Evolutionary conservation across 257 asterid genomes (phyloP).

Genomic region (Solanum pennellii): DNA sequence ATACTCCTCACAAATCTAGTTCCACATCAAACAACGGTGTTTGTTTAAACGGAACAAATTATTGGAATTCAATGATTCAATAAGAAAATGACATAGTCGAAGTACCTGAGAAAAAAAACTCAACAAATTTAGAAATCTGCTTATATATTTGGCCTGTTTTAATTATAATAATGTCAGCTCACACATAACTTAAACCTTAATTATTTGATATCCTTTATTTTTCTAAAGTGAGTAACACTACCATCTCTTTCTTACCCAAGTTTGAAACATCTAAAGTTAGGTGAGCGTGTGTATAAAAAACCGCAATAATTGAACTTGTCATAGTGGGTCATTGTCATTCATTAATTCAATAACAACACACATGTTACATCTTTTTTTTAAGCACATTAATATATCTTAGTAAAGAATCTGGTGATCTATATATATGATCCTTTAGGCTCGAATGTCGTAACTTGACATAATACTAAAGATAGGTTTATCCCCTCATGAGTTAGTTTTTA

Average conservation of each 20-base stretch:
- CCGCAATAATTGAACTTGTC: background rate
- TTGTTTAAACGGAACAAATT: too few species aligned
- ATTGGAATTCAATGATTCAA: fast-evolving
- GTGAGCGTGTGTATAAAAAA: background rate
- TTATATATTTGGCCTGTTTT: fast-evolving
- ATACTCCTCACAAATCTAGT: too few species aligned
- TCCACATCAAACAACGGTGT: fast-evolving
- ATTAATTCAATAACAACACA: background rate
- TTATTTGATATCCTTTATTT: background rate
- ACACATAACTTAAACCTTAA: background rate
- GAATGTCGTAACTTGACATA: fast-evolving
- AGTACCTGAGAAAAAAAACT: fast-evolving
- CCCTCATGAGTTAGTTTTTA: too few species aligned
- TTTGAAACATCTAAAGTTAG: background rate
- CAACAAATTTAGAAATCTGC: fast-evolving
- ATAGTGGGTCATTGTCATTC: background rate
- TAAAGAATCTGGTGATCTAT: too few species aligned
- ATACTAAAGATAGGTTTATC: too few species aligned
- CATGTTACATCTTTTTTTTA: background rate
- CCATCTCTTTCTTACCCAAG: background rate
- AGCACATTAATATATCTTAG: background rate
- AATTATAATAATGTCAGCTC: background rate
- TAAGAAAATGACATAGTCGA: fast-evolving
- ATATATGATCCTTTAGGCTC: fast-evolving
- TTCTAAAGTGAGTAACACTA: background rate